Evolutionary conservation across 148 eudicot species (phyloP).

Genomic region (Vaccinium corymbosum): DNA sequence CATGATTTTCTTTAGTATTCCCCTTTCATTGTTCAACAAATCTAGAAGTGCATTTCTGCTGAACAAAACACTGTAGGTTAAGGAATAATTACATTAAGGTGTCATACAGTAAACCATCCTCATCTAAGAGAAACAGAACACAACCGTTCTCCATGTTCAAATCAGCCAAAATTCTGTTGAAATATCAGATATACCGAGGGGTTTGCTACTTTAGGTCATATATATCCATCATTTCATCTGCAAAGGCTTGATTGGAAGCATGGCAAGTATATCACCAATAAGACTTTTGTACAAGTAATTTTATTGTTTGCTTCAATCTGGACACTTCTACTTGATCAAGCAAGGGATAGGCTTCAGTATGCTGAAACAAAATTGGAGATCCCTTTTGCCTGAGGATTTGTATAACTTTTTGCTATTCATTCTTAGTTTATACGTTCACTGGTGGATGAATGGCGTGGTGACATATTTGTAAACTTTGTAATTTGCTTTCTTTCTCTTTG

Average conservation of each 20-base stretch:
- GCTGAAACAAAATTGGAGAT: background rate
- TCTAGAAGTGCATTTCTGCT: background rate
- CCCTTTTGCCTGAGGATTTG: conserved; percentile 62
- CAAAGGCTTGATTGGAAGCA: background rate
- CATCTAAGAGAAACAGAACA: background rate
- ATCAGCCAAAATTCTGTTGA: background rate
- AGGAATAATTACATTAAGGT: background rate
- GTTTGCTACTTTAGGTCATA: background rate
- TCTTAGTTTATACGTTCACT: conserved; percentile 1
- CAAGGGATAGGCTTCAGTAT: background rate
- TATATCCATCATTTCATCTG: background rate
- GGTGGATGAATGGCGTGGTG: background rate
- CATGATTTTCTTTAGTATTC: background rate
- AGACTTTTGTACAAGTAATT: background rate
- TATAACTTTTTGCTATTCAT: conserved; percentile 53
- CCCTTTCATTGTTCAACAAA: background rate
- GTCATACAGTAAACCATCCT: background rate
- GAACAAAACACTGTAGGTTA: background rate
- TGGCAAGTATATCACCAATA: background rate
- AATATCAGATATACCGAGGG: background rate
- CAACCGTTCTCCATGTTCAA: background rate
- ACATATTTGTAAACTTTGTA: background rate
- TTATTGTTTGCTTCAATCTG: background rate
- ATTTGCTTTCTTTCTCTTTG: background rate
- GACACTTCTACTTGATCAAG: background rate